Evolutionary conservation across 768 basidiomycete species (phyloP).

Genomic region (Roridomyces roridus): DNA sequence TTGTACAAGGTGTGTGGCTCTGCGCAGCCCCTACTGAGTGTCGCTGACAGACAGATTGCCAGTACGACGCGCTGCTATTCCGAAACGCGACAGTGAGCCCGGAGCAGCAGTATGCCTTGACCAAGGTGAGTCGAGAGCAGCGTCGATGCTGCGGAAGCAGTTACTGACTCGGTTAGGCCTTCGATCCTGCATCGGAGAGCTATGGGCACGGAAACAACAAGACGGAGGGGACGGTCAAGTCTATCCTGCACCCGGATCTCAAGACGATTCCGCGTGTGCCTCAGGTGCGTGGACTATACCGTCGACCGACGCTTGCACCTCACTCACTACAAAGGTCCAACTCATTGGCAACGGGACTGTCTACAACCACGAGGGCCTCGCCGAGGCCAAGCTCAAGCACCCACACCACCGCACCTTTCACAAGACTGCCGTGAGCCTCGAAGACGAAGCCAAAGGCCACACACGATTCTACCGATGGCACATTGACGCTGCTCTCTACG

Average conservation of each 20-base stretch:
- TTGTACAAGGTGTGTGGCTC: slow-evolving; percentile 71
- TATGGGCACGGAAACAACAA: slow-evolving; percentile 94
- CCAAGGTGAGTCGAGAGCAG: slow-evolving; percentile 69
- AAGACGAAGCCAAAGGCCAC: slow-evolving; percentile 76
- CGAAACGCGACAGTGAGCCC: slow-evolving; percentile 71
- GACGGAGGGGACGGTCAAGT: slow-evolving; percentile 73
- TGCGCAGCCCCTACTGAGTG: background rate
- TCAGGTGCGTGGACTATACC: slow-evolving; percentile 28
- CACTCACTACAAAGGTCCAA: slow-evolving; percentile 63
- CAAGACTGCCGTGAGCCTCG: slow-evolving; percentile 73
- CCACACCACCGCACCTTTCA: slow-evolving; percentile 89
- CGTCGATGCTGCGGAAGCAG: background rate
- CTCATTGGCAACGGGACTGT: slow-evolving; percentile 90
- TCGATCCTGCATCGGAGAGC: slow-evolving; percentile 64
- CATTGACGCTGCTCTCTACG: slow-evolving; percentile 87
- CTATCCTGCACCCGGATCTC: slow-evolving; percentile 87
- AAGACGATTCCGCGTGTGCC: slow-evolving; percentile 90
- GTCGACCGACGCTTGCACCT: too few relatives aligned
- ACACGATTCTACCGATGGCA: slow-evolving; percentile 95
- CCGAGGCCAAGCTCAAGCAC: slow-evolving; percentile 81
- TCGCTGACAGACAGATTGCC: slow-evolving; percentile 2
- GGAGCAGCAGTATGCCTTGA: slow-evolving; percentile 84
- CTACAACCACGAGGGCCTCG: slow-evolving; percentile 81
- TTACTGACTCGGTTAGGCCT: slow-evolving; percentile 55
- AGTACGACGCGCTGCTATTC: slow-evolving; percentile 82